phyloP scores from a whole-genome alignment of 768 basidiomycete species.

The Naganishia vaughanmartiniae region DNA sequence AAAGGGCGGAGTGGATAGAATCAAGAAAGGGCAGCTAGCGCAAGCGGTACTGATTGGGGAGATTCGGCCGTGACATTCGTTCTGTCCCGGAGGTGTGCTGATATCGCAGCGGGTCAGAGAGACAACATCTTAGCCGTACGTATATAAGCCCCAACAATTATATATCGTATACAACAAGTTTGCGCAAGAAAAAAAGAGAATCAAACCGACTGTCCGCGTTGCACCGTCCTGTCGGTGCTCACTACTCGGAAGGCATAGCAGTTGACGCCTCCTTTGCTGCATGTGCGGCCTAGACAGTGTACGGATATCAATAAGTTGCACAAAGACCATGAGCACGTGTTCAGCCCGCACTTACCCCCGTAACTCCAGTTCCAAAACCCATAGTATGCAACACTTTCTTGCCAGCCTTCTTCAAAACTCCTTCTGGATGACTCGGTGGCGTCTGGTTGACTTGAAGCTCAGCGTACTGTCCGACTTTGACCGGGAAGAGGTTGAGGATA shows the following conservation, averaged over 20 bases:
- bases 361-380: constrained; percentile 14
- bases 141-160: background rate
- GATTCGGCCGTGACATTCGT: constrained; percentile 33
- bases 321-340: background rate
- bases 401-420: constrained; percentile 16
- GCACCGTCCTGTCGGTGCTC: background rate
- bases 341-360: constrained; percentile 1
- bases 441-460: constrained; percentile 13
- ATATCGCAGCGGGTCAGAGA: background rate
- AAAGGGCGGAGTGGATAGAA: constrained; percentile 46
- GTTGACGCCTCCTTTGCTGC: constrained; percentile 1
- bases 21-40: constrained; percentile 61
- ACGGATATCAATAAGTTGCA: background rate
- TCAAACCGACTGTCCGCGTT: background rate
- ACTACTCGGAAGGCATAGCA: constrained; percentile 14
- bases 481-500: constrained; percentile 16
- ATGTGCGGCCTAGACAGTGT: background rate
- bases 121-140: background rate
- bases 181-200: background rate
- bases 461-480: constrained; percentile 17
- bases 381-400: constrained; percentile 22
- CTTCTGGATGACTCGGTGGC: constrained; percentile 17
- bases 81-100: background rate
- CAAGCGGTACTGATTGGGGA: constrained; percentile 71
- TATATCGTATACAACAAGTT: background rate